Conservation (phyloP, 1,139 yeast genomes). For the Nakaseomyces delphensis region DNA sequence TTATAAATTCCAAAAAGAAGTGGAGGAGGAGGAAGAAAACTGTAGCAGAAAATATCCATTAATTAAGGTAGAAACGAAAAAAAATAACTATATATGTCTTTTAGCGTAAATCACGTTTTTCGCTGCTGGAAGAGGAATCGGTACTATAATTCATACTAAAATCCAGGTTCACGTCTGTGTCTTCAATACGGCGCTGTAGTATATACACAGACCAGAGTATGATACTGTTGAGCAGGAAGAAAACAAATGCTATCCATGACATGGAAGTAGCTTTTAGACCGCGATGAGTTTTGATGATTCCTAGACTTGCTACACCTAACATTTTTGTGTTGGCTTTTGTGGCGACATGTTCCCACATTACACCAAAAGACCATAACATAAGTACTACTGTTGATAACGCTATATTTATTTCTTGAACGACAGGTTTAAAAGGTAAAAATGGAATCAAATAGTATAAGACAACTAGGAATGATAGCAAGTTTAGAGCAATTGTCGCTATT, state of each 20-base stretch:
- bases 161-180: not conserved
- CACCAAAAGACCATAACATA: constrained; percentile 58
- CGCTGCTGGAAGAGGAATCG: not conserved
- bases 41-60: no score
- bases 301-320: constrained; percentile 46
- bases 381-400: constrained; percentile 35
- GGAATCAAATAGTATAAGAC: constrained; percentile 42
- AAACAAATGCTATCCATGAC: constrained; percentile 55
- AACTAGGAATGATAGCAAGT: constrained; percentile 36
- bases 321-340: constrained; percentile 39
- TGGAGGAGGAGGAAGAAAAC: no score
- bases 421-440: constrained; percentile 37
- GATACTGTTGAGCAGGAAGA: constrained; percentile 34
- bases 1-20: no score
- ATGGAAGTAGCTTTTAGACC: constrained; percentile 53
- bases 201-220: constrained; percentile 28
- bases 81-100: not conserved
- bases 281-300: constrained; percentile 36
- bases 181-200: constrained; percentile 20
- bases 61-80: not conserved
- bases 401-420: constrained; percentile 33
- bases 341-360: constrained; percentile 62
- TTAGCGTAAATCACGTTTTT: not conserved
- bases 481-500: constrained; percentile 41
- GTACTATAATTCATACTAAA: not conserved